Conservation (phyloP, 129 eudicot species). For the Escallonia rubra region DNA sequence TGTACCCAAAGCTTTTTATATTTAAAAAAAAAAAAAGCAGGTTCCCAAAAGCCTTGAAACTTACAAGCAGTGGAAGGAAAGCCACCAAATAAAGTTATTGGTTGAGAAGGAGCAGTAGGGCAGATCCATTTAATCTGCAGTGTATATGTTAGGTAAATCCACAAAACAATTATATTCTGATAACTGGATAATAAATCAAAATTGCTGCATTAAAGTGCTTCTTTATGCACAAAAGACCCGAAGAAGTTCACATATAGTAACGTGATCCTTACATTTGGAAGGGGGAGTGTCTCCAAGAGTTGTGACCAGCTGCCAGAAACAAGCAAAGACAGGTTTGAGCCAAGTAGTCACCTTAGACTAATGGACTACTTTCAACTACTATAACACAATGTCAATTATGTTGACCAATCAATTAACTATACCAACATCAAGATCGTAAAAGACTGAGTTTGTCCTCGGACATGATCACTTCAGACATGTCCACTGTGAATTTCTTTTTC, state of each 20-base stretch:
- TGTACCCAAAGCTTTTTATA: too few relatives aligned
- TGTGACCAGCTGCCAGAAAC: constrained; percentile 74
- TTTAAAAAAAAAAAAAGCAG: not conserved
- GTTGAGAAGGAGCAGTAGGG: constrained; percentile 92
- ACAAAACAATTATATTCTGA: not conserved
- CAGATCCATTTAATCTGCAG: constrained; percentile 96
- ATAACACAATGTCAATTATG: too few relatives aligned
- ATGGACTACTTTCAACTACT: too few relatives aligned
- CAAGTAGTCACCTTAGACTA: too few relatives aligned
- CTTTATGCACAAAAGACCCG: constrained; percentile 5
- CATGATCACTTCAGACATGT: too few relatives aligned
- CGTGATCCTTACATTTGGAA: constrained; percentile 56
- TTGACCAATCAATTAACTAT: too few relatives aligned
- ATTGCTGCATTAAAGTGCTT: not conserved
- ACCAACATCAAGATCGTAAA: too few relatives aligned
- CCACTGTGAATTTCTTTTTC: too few relatives aligned
- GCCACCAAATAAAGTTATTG: constrained; percentile 84
- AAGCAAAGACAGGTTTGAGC: constrained; percentile 8
- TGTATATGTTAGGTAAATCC: constrained; percentile 2
- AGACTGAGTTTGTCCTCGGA: too few relatives aligned
- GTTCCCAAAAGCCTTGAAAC: constrained; percentile 13
- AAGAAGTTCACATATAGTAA: not conserved
- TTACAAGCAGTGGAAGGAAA: constrained; percentile 92
- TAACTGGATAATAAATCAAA: not conserved
- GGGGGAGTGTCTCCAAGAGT: constrained; percentile 90